Base-by-base conservation (phyloP, 2,329 filamentous ascomycete genomes). In the Colletotrichum tropicicola region DNA sequence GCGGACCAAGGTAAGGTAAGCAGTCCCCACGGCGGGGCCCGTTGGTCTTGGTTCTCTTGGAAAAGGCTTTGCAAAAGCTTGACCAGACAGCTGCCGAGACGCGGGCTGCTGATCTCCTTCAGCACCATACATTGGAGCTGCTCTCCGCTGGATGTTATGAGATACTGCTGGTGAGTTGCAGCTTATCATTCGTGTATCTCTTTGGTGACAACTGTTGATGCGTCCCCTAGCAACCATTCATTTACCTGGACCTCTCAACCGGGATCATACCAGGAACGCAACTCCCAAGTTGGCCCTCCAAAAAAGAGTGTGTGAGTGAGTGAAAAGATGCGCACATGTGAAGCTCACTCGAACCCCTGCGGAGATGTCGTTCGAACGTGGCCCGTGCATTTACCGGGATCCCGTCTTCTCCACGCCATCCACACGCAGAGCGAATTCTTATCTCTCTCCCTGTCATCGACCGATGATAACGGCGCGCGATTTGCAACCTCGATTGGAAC, bases 51-150 rank as follows among this genome's bases (percentile, higher is more conserved):
- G 49, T 28, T 37, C 4, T 65, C 61, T 61, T 55, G 61, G 57
- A 55, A 61, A 61, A 61, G 37, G 21, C 49, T 55, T 55, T 60
- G 51, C 59, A 51, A 64, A 66, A 64, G 63, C 63, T 66, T 64
- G 59, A 52, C 15, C 35, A 32, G 19, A 58, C 52, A 2, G 15
- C 37, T 54, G 28, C 49, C 39, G 35, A 63, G n/a, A n/a, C 7
- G n/a, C n/a, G n/a, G n/a, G n/a, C n/a, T n/a, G n/a, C n/a, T n/a
- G n/a, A n/a, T n/a, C n/a, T n/a, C n/a, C n/a, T n/a, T n/a, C n/a
- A n/a, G n/a, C n/a, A n/a, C n/a, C n/a, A n/a, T n/a, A n/a, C n/a
- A n/a, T n/a, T n/a, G n/a, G n/a, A n/a, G n/a, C n/a, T n/a, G n/a
- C n/a, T n/a, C n/a, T n/a, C n/a, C n/a, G n/a, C n/a, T n/a, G n/a